These are phyloP conservation scores for Gossypium gossypioides DNA, from an alignment of 441 rosid species.

Conservation along the genomic window DNA sequence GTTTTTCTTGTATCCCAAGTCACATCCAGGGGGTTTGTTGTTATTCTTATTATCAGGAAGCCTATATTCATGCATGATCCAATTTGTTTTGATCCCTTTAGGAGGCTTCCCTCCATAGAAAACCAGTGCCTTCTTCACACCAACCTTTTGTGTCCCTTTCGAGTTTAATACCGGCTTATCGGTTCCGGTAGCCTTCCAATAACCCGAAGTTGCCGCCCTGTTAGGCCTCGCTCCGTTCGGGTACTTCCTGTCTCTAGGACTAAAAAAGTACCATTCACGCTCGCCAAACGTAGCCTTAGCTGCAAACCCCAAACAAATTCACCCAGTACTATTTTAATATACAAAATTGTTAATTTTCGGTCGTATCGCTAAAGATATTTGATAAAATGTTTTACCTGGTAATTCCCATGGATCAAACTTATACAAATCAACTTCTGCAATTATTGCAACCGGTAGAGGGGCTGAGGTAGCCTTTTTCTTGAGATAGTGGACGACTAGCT, in stretches of 20 bases:
- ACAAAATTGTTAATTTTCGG: too few species aligned
- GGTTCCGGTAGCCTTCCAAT: slow-evolving; percentile 54
- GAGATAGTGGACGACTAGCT: not conserved
- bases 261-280: slow-evolving; percentile 51
- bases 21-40: slow-evolving; percentile 53
- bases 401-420: slow-evolving; percentile 86
- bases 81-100: slow-evolving; percentile 45
- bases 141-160: slow-evolving; percentile 36
- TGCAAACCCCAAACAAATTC: not conserved
- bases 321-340: too few species aligned
- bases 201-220: slow-evolving; percentile 52
- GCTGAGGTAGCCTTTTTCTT: not conserved
- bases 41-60: slow-evolving; percentile 38
- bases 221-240: slow-evolving; percentile 50
- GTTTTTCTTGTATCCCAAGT: slow-evolving; percentile 36
- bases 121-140: slow-evolving; percentile 48
- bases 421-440: slow-evolving; percentile 65
- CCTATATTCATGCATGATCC: slow-evolving; percentile 60
- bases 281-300: slow-evolving; percentile 53
- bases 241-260: slow-evolving; percentile 47
- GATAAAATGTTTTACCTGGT: slow-evolving; percentile 36
- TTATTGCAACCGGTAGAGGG: not conserved
- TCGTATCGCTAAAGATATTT: too few species aligned
- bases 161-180: slow-evolving; percentile 45
- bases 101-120: slow-evolving; percentile 55